Evolutionary conservation across 768 basidiomycete genomes (phyloP), one percentile per base, ranked within the genome.

Genomic region (Hydnomerulius pinastri): DNA sequence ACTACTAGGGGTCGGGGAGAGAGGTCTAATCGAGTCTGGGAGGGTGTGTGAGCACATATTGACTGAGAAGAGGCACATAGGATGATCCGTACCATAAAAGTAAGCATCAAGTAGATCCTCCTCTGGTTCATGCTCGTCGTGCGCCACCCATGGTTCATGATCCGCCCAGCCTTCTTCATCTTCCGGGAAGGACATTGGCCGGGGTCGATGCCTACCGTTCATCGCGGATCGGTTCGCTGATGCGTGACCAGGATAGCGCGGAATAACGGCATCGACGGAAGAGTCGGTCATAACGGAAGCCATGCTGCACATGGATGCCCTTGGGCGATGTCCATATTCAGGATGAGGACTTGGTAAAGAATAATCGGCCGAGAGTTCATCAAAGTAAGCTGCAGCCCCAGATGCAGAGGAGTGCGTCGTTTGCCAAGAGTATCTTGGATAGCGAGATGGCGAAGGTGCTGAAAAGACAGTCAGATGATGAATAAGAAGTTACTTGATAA

Each of bases 191-290:
- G 66, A 50, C 36, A 23, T 41, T 27, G 59, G 54, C 25, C 55
- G 38, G 6, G 50, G 47, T 23, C 51, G 56, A 18, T 51, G 56
- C 18, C 11, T 18, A 12, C 43, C 49, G 39, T 55, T 50, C 8
- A 57, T 42, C 2, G 57, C 29, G 43, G 51, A 35, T 49, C 48
- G 51, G 5, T 32, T n/a, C 25, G 27, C 11, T 12, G 48, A 42
- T 46, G 67, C 32, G 37, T 28, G 50, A 20, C 29, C 32, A 8
- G 63, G 49, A 50, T 54, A 53, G 36, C 70, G 73, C 8, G 79
- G 77, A 48, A 84, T 71, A 41, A 86, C 69, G 10, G 79, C 84
- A 24, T 86, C 81, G 2, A 77, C 77, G 4, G 85, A 85, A 33
- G 72, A 68, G 28, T 77, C 77, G 0, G 83, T 82, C 71, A 80